Evolutionary conservation across 345 rosid genomes (phyloP), one percentile per base, ranked within the genome.

Genomic region (Carallia brachiata): DNA sequence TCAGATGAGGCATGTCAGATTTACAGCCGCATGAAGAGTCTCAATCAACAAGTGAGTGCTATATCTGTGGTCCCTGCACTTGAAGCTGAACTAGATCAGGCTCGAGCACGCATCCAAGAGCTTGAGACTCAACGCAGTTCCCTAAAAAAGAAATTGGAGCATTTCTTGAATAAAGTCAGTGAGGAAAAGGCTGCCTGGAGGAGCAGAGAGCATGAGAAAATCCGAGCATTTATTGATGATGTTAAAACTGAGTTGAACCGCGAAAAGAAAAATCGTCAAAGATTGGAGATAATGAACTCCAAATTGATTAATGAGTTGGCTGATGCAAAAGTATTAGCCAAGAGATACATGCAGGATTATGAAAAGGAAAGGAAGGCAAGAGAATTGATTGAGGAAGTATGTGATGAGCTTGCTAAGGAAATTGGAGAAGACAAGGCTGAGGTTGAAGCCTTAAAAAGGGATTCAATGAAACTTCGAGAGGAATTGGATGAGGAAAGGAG

Each of bases 391-490:
- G 98, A 92, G 78, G 96, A 92, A 83, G 96, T 92, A 48, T 92
- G 98, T 4, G 90, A 92, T 1, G 98, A 92, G 83, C 93, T 92
- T 34, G 95, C 90, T 3, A 90, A 88, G 77, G 96, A 88, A 77
- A 90, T 92, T 60, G 88, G 86, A 54, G 92, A 88, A 71, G 96
- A 92, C 61, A 92, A 83, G 75, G 84, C 93, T 47, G 97, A 92
- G 78, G 81, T 85, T 55, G 96, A 92, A 75, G 83, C 79, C 67
- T 47, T 90, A 60, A 88, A 87, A 77, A 83, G 85, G 71, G 96
- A 92, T 54, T 78, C 85, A 9, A 81, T 86, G 87, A 84, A 76
- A 74, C 85, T 87, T 7, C 74, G 83, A 34, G 95, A 87, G 70
- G 95, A 92, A 60, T 84, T 83, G 6, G 98, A 90, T 1, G 92